phyloP scores from a whole-genome alignment of 305 asterid species.

The Rubia peregrina region DNA sequence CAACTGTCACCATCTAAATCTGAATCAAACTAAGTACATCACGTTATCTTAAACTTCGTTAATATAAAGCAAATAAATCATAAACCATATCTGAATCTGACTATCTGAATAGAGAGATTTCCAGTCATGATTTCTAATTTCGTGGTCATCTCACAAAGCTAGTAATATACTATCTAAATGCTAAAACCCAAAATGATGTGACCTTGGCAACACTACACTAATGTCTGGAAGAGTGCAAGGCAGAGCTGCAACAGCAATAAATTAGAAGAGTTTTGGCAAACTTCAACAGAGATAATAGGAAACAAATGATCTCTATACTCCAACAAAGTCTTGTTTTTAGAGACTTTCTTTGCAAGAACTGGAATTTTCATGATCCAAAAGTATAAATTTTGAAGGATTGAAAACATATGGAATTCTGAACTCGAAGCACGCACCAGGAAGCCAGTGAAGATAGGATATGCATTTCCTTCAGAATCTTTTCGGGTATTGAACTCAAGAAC shows the following conservation, averaged over 20 bases:
- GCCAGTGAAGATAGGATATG: constrained; percentile 74
- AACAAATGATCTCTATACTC: not conserved
- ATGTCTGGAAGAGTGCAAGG: not conserved
- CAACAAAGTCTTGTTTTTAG: not conserved
- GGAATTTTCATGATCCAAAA: not conserved
- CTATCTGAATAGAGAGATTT: not conserved
- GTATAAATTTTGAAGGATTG: not conserved
- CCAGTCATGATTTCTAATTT: not conserved
- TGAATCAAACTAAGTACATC: not conserved
- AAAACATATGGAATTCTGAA: constrained; percentile 14
- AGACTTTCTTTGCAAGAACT: not conserved
- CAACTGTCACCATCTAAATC: not conserved
- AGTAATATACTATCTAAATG: not conserved
- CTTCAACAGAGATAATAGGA: not conserved
- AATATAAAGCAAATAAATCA: not conserved
- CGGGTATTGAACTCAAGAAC: constrained; percentile 74
- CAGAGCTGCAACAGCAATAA: not conserved
- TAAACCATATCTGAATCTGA: not conserved
- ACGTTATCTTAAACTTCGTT: not conserved
- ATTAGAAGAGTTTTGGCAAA: not conserved
- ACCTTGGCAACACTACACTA: not conserved
- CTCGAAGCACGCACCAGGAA: constrained; percentile 52
- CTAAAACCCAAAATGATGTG: not conserved
- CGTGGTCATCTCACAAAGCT: not conserved
- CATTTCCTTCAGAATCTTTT: constrained; percentile 63